phyloP scores from a whole-genome alignment of 2,329 filamentous ascomycete genomes.

The Dactylellina haptotyla region DNA sequence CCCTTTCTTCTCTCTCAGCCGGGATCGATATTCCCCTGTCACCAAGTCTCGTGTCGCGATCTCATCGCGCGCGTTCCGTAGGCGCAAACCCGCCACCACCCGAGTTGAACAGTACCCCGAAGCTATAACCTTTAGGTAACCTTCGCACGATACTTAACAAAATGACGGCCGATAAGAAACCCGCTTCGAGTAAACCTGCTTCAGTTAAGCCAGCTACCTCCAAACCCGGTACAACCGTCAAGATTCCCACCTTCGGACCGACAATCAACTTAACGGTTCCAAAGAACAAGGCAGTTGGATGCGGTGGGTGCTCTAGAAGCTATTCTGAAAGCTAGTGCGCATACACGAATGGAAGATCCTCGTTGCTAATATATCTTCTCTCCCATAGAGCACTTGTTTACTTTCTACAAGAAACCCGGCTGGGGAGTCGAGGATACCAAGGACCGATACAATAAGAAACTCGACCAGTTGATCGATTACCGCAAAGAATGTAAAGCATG shows the following conservation, averaged over 20 bases:
- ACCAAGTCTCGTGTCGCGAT: too few relatives aligned
- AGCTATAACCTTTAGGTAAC: not conserved
- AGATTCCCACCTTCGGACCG: slow-evolving; percentile 38
- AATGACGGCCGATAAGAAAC: slow-evolving; percentile 40
- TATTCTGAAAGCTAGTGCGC: not conserved
- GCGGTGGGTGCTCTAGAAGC: slow-evolving; percentile 24
- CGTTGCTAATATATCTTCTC: not conserved
- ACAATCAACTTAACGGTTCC: slow-evolving; percentile 40
- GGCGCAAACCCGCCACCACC: not conserved
- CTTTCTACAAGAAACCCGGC: slow-evolving; percentile 45
- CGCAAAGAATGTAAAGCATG: slow-evolving; percentile 42
- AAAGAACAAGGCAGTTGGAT: slow-evolving; percentile 51
- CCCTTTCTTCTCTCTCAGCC: too few relatives aligned
- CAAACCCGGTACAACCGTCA: slow-evolving; percentile 17
- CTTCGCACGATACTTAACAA: too few relatives aligned
- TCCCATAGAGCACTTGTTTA: slow-evolving; percentile 37
- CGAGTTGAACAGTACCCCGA: not conserved
- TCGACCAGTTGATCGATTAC: slow-evolving; percentile 44
- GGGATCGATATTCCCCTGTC: too few relatives aligned
- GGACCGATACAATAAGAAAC: slow-evolving; percentile 50
- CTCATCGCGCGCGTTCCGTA: too few relatives aligned
- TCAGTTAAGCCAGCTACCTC: slow-evolving; percentile 19
- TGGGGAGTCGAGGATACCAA: slow-evolving; percentile 51
- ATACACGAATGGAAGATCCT: too few relatives aligned
- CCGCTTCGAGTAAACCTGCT: slow-evolving; percentile 15